Conservation (phyloP, 495 filamentous ascomycete species). For the Aspergillus funiculosus region DNA sequence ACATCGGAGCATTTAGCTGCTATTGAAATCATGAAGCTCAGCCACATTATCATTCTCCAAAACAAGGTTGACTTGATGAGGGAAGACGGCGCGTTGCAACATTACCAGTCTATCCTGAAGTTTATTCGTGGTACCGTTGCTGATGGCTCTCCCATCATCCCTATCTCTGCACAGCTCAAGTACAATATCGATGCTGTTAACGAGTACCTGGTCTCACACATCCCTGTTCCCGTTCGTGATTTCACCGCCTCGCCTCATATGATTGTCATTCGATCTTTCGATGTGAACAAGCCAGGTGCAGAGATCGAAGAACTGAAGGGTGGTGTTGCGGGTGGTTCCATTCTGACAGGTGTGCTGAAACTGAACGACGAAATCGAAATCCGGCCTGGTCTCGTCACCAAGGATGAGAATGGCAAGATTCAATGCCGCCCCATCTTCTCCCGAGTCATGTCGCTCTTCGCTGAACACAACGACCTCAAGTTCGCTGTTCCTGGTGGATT, state of each 20-base stretch:
- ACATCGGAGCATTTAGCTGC: slow-evolving; percentile 97
- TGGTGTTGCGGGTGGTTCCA: slow-evolving; percentile 95
- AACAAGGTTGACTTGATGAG: slow-evolving; percentile 99
- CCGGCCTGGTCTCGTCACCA: slow-evolving; percentile 87
- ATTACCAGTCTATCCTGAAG: slow-evolving; percentile 93
- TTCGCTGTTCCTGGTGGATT: slow-evolving; percentile 96
- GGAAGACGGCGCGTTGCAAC: slow-evolving; percentile 82
- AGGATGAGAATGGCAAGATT: slow-evolving; percentile 87
- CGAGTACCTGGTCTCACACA: slow-evolving; percentile 85
- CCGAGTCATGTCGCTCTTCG: slow-evolving; percentile 88
- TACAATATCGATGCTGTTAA: slow-evolving; percentile 99
- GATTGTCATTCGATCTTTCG: slow-evolving; percentile 98
- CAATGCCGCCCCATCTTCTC: slow-evolving; percentile 96
- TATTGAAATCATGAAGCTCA: slow-evolving; percentile 98
- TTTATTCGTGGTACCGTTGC: slow-evolving; percentile 97
- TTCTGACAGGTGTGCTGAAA: slow-evolving; percentile 92
- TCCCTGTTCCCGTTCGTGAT: slow-evolving; percentile 84
- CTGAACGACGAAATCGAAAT: slow-evolving; percentile 98
- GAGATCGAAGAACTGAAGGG: slow-evolving; percentile 99
- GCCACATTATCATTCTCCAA: slow-evolving; percentile 97
- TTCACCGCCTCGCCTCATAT: slow-evolving; percentile 89
- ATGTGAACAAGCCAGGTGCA: slow-evolving; percentile 99
- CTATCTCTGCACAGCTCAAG: slow-evolving; percentile 97
- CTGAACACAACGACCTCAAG: slow-evolving; percentile 94
- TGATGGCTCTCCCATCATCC: slow-evolving; percentile 92